Base-by-base conservation (phyloP, 768 basidiomycete species). In the Polyporus arcularius region DNA sequence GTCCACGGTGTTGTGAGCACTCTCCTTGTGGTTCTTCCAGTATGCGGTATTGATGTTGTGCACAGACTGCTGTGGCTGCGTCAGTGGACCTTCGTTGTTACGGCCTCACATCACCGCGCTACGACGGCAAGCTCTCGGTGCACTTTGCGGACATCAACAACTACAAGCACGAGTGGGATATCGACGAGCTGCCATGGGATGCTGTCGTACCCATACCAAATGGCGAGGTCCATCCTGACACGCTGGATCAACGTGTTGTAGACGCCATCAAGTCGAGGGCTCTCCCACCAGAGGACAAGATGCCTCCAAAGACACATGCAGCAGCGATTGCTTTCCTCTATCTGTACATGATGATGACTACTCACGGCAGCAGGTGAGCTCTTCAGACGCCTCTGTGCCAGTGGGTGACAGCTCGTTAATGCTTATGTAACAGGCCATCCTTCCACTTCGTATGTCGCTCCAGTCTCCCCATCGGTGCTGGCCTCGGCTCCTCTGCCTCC, bases 41-140 rank as follows among this genome's bases (percentile, higher is more conserved):
- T 53, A 28, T 18, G 14, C 26, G 18, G 4, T 28, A 30, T 62
- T 1, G 11, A 41, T 59, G 53, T 65, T 57, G 66, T 38, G 49
- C 28, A 8, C 70, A 94, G 88, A 96, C 96, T 63, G 96, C 96
- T 10, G 85, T 99, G 53, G 96, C 96, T 14, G 96, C 96, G 31
- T 89, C 95, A 11, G 90, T 98, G 40, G 94, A 96, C 73, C 87
- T 99, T 52, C 90, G 97, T 53, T 98, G 96, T 73, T 99, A 94
- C 76, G 92, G 90, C 4, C 82, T 94, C 54, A 80, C 88, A 40
- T 85, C 87, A 4, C 89, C 91, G 12, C 86, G 92, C 53, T 74
- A 83, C 18, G 94, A 92, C 70, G 80, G 80, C 55, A 89, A 85
- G 65, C 66, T 96, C 48, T 87, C 86, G 1, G 82, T 96, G 4